Conservation (phyloP, 495 filamentous ascomycete genomes). For the Zalerion maritima region DNA sequence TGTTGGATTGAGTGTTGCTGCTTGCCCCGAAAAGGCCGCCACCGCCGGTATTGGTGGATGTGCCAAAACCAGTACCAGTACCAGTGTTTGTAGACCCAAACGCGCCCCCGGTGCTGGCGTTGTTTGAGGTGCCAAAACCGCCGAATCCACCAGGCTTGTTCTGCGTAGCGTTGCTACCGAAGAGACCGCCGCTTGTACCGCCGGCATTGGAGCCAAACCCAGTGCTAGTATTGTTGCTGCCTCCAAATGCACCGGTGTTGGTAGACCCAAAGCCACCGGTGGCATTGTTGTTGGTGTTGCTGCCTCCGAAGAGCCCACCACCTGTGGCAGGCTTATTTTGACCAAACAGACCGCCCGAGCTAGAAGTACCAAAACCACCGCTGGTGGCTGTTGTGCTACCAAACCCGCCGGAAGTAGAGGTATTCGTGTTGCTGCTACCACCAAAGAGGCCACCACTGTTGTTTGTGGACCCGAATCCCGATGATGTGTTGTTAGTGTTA, state of each 20-base stretch:
- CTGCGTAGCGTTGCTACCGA: conserved; percentile 26
- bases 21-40: conserved; percentile 31
- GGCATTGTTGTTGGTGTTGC: conserved; percentile 12
- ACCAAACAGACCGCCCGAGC: conserved; percentile 32
- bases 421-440: conserved; percentile 22
- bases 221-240: conserved; percentile 14
- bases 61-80: conserved; percentile 21
- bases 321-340: conserved; percentile 26
- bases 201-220: conserved; percentile 19
- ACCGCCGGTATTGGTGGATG: conserved; percentile 10
- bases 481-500: conserved; percentile 16
- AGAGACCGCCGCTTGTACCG: conserved; percentile 26
- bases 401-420: conserved; percentile 38
- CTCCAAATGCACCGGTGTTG: conserved; percentile 15
- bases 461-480: conserved; percentile 29
- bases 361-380: conserved; percentile 26
- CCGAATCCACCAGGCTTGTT: conserved; percentile 22
- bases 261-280: conserved; percentile 14
- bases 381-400: conserved; percentile 27
- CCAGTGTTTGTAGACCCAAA: conserved; percentile 11
- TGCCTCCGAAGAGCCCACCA: conserved; percentile 31
- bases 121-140: conserved; percentile 21
- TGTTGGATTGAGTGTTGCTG: conserved; percentile 16
- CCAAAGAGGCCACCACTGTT: conserved; percentile 35
- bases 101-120: conserved; percentile 11